Conservation (phyloP, 2,329 filamentous ascomycete species). For the Ophidiomyces ophidiicola region DNA sequence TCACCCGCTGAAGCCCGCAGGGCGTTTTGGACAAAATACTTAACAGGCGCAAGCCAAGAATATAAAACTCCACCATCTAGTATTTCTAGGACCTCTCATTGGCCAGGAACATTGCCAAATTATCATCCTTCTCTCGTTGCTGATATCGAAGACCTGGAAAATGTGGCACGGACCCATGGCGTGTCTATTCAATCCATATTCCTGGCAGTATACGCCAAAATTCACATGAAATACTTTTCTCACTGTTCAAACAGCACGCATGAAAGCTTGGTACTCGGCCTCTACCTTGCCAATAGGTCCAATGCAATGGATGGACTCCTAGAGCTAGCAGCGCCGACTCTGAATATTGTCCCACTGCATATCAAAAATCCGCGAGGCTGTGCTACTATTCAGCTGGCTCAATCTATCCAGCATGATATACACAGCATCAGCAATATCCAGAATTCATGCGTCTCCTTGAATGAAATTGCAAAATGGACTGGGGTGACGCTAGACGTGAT, state of each 20-base stretch:
- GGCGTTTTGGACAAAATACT: slow-evolving; percentile 37
- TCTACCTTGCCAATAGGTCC: slow-evolving; percentile 72
- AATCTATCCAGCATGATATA: slow-evolving; percentile 55
- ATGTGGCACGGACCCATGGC: slow-evolving; percentile 39
- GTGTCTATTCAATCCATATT: slow-evolving; percentile 62
- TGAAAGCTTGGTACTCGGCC: slow-evolving; percentile 50
- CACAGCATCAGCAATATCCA: slow-evolving; percentile 45
- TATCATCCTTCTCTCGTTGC: slow-evolving; percentile 41
- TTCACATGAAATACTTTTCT: slow-evolving; percentile 2
- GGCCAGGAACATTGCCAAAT: slow-evolving; percentile 11
- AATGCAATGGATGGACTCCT: slow-evolving; percentile 41
- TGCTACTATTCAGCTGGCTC: slow-evolving; percentile 42
- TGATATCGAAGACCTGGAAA: slow-evolving; percentile 32
- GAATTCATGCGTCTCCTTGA: slow-evolving; percentile 50
- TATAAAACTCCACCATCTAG: neutral
- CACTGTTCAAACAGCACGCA: neutral
- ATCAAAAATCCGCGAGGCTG: slow-evolving; percentile 31
- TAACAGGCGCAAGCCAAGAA: slow-evolving; percentile 14
- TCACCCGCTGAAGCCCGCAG: slow-evolving; percentile 24
- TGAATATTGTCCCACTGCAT: slow-evolving; percentile 65
- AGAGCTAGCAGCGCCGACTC: slow-evolving; percentile 51
- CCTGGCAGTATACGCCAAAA: slow-evolving; percentile 53
- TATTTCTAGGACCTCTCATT: neutral
- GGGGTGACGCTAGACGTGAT: slow-evolving; percentile 57
- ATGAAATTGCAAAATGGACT: slow-evolving; percentile 65